These are phyloP conservation scores for Polyporus tsugae DNA, from an alignment of 1,284 basidiomycete species.

Conservation along the genomic window DNA sequence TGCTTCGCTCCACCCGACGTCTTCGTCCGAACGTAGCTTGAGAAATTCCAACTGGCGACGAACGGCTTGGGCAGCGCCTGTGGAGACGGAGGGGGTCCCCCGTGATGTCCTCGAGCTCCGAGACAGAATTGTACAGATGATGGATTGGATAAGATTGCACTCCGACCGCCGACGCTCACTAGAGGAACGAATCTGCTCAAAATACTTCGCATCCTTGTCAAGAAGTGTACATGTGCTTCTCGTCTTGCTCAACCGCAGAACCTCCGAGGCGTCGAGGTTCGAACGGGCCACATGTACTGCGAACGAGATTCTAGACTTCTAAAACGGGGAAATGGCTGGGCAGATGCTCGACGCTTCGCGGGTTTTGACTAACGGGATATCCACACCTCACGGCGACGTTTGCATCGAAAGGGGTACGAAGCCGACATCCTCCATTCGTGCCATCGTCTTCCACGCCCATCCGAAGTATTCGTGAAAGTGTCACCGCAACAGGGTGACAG, in stretches of 20 bases:
- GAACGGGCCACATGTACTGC: background rate
- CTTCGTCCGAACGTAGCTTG: background rate
- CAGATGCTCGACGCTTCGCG: background rate
- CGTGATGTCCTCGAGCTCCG: slow-evolving; percentile 3
- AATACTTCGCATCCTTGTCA: slow-evolving; percentile 1
- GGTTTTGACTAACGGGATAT: background rate
- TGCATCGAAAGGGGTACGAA: slow-evolving; percentile 1
- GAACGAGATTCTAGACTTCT: background rate
- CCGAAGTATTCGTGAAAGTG: background rate
- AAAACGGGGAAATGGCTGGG: background rate
- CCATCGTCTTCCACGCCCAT: background rate
- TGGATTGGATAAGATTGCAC: slow-evolving; percentile 18
- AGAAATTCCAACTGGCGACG: background rate
- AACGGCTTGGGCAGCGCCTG: background rate
- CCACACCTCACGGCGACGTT: background rate
- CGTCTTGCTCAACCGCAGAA: slow-evolving; percentile 1
- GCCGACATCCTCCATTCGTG: background rate
- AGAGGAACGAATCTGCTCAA: background rate
- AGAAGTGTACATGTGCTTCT: background rate
- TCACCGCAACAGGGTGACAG: slow-evolving; percentile 2
- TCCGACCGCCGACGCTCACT: slow-evolving; percentile 1
- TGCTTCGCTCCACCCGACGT: slow-evolving; percentile 10
- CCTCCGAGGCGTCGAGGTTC: background rate
- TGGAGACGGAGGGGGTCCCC: background rate
- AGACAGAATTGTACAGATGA: slow-evolving; percentile 7